These are phyloP conservation scores for Microdochium nivale DNA, from an alignment of 2,329 filamentous ascomycete species.

Conservation along the genomic window DNA sequence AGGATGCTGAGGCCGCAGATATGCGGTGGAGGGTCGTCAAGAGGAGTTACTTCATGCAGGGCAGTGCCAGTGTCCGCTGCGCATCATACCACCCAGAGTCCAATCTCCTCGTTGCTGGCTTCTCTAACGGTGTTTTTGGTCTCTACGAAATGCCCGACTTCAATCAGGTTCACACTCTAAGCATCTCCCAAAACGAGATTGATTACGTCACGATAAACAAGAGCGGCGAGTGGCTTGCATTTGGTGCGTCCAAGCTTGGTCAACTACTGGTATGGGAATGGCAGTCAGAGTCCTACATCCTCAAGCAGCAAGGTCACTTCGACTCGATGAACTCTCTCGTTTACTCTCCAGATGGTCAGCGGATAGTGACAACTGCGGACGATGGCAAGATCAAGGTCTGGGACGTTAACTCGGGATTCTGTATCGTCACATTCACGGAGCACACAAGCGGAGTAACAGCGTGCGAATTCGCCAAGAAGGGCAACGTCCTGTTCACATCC, in stretches of 20 bases:
- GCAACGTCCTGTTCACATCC: constrained; percentile 91
- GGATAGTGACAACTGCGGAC: constrained; percentile 87
- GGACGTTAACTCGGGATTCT: constrained; percentile 95
- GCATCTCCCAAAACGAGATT: constrained; percentile 94
- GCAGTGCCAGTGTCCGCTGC: constrained; percentile 76
- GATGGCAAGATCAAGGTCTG: constrained; percentile 98
- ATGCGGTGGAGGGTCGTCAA: constrained; percentile 88
- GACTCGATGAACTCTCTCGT: constrained; percentile 90
- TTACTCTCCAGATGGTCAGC: constrained; percentile 89
- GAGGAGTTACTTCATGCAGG: constrained; percentile 89
- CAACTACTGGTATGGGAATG: constrained; percentile 99
- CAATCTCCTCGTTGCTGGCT: constrained; percentile 91
- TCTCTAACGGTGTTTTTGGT: constrained; percentile 89
- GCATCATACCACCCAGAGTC: constrained; percentile 82
- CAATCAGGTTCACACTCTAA: constrained; percentile 84
- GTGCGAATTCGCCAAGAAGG: constrained; percentile 90
- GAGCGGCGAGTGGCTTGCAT: constrained; percentile 92
- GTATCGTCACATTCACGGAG: constrained; percentile 95
- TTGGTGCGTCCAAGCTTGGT: constrained; percentile 89
- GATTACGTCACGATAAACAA: constrained; percentile 92
- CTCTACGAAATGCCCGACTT: constrained; percentile 95
- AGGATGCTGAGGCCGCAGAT: constrained; percentile 53
- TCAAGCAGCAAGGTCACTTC: constrained; percentile 97
- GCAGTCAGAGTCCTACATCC: constrained; percentile 97
- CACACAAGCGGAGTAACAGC: constrained; percentile 91